Percentiles rank a stretch among this genome's conserved stretches.
Conservation (phyloP, 2,329 filamentous ascomycete species). For the Microdochium bolleyi region DNA sequence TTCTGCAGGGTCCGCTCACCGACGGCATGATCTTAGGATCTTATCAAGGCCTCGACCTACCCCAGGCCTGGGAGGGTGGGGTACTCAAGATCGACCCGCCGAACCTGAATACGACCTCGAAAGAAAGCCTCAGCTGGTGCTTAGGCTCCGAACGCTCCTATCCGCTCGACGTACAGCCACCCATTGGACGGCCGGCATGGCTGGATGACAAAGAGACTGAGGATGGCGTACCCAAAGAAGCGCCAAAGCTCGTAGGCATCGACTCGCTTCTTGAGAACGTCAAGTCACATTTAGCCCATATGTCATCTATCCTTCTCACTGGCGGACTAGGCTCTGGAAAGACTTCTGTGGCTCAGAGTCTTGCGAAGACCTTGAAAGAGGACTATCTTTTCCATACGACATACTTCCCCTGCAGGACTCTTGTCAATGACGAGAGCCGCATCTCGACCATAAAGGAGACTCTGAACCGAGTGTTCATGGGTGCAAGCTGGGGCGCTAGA, state of each 20-base stretch:
- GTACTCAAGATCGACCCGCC: slow-evolving; percentile 70
- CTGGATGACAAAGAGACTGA: slow-evolving; percentile 32
- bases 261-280: slow-evolving; percentile 68
- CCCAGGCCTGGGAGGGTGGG: slow-evolving; percentile 71
- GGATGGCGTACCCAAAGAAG: slow-evolving; percentile 47
- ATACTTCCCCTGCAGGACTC: slow-evolving; percentile 79
- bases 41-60: slow-evolving; percentile 43
- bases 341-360: slow-evolving; percentile 66
- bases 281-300: slow-evolving; percentile 68
- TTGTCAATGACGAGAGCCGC: slow-evolving; percentile 85
- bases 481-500: slow-evolving; percentile 83
- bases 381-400: slow-evolving; percentile 73
- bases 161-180: slow-evolving; percentile 66
- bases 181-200: slow-evolving; percentile 59
- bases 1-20: slow-evolving; percentile 79
- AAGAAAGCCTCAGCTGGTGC: slow-evolving; percentile 58
- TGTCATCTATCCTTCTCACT: slow-evolving; percentile 83
- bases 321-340: slow-evolving; percentile 89
- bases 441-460: slow-evolving; percentile 89
- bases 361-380: slow-evolving; percentile 65
- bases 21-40: slow-evolving; percentile 73
- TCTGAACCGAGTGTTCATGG: slow-evolving; percentile 74
- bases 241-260: slow-evolving; percentile 72
- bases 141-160: slow-evolving; percentile 69
- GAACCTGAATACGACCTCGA: slow-evolving; percentile 22